Percentiles rank a stretch among this genome's conserved stretches.
Conservation (phyloP, 306 rosid species). For the Cucurbita ficifolia region DNA sequence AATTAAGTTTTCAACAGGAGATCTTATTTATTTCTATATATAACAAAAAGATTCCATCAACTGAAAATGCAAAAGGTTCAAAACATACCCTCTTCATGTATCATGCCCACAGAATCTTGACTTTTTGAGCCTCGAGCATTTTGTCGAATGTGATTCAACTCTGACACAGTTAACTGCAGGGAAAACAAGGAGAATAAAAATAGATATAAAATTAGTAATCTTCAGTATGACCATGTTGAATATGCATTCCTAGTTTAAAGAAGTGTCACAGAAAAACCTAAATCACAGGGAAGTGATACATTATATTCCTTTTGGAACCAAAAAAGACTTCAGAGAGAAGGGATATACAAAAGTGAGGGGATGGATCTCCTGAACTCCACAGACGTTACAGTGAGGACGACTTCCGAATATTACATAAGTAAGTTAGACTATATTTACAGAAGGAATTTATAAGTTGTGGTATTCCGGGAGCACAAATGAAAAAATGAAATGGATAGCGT, state of each 20-base stretch:
- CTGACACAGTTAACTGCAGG: constrained; percentile 37
- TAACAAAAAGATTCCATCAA: background rate
- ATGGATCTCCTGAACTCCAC: background rate
- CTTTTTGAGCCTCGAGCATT: background rate
- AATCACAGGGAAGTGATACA: background rate
- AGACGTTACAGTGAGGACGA: background rate
- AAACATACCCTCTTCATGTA: constrained; percentile 8
- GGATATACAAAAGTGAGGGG: background rate
- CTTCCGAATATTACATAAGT: background rate
- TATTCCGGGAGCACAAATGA: background rate
- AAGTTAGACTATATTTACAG: background rate
- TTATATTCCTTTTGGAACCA: background rate
- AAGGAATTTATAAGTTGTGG: background rate
- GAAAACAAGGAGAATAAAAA: background rate
- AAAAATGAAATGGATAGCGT: background rate
- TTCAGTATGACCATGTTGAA: background rate
- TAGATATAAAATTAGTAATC: background rate
- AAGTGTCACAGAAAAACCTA: background rate
- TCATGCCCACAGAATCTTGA: background rate
- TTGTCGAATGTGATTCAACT: constrained; percentile 34
- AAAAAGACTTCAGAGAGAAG: background rate
- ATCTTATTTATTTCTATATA: background rate
- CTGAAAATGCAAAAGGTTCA: background rate
- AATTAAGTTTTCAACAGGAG: background rate
- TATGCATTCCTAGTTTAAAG: background rate